Conservation (phyloP, 2,329 filamentous ascomycete genomes). For the Fusarium mangiferae region DNA sequence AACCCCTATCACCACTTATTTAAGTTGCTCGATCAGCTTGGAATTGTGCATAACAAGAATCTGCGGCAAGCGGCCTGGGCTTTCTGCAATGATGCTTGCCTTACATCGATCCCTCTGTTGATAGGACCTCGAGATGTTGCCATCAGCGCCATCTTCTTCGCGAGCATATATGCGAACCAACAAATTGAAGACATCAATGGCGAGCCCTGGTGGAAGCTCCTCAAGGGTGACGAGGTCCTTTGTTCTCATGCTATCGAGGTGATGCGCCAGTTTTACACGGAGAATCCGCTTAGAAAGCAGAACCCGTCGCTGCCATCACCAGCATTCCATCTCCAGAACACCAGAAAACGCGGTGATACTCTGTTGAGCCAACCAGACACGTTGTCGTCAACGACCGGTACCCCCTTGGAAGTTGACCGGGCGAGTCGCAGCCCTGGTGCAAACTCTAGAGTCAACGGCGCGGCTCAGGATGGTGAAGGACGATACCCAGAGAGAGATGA, state of each 20-base stretch:
- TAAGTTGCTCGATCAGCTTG: slow-evolving; percentile 79
- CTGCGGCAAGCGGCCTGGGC: slow-evolving; percentile 91
- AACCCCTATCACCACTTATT: slow-evolving; percentile 88
- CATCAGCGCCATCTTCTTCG: slow-evolving; percentile 87
- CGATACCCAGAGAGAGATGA: slow-evolving; percentile 42
- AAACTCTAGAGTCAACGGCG: slow-evolving; percentile 52
- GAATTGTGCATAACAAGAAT: slow-evolving; percentile 80
- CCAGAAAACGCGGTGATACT: slow-evolving; percentile 60
- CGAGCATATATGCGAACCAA: slow-evolving; percentile 77
- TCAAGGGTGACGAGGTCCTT: slow-evolving; percentile 76
- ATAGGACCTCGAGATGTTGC: slow-evolving; percentile 84
- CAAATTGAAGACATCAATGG: slow-evolving; percentile 81
- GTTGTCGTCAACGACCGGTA: slow-evolving; percentile 60
- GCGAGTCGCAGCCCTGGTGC: slow-evolving; percentile 64
- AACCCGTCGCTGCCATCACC: slow-evolving; percentile 65
- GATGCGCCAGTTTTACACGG: slow-evolving; percentile 75
- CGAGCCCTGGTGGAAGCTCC: slow-evolving; percentile 85
- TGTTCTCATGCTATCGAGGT: slow-evolving; percentile 79
- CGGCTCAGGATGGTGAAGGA: slow-evolving; percentile 49
- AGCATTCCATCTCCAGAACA: slow-evolving; percentile 66
- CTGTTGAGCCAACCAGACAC: slow-evolving; percentile 55
- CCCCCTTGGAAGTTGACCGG: slow-evolving; percentile 59
- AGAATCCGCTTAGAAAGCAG: slow-evolving; percentile 70
- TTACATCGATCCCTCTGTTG: slow-evolving; percentile 85
- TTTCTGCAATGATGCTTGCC: slow-evolving; percentile 89